Percentiles rank a stretch among this genome's conserved stretches.
Evolutionary conservation across 2,329 filamentous ascomycete genomes (phyloP).

Genomic region (Xylariaceae sp.): DNA sequence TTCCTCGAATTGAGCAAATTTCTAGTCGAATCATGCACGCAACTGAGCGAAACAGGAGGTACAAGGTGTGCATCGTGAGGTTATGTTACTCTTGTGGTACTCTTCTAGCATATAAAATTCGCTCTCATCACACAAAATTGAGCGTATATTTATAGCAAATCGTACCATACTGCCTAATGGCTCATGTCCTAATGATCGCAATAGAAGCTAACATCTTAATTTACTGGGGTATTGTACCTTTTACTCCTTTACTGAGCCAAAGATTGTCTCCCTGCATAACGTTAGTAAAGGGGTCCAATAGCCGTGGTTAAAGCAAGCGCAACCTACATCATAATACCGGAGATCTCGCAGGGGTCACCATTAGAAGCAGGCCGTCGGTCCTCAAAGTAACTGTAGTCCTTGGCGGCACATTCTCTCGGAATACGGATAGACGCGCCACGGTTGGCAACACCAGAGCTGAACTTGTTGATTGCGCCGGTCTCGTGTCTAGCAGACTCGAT

Average conservation of each 20-base stretch:
- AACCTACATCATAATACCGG: constrained; percentile 72
- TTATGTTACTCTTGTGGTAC: no score
- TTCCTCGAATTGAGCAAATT: not conserved
- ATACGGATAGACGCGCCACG: constrained; percentile 94
- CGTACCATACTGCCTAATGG: constrained; percentile 21
- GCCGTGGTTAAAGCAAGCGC: not conserved
- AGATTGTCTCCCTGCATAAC: constrained; percentile 56
- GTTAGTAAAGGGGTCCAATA: constrained; percentile 10
- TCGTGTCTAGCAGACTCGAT: constrained; percentile 90
- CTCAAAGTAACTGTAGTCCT: constrained; percentile 96
- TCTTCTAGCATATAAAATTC: constrained; percentile 12
- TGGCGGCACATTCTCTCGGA: constrained; percentile 80
- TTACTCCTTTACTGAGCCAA: constrained; percentile 44
- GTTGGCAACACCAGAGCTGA: constrained; percentile 94
- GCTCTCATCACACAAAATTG: constrained; percentile 3
- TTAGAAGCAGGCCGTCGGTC: constrained; percentile 82
- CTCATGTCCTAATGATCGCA: constrained; percentile 25
- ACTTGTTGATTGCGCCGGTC: constrained; percentile 91
- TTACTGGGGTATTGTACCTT: constrained; percentile 28
- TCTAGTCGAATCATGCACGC: no score
- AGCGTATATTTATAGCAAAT: constrained; percentile 27
- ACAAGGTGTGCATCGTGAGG: no score
- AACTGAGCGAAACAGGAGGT: no score
- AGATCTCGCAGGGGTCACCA: constrained; percentile 78
- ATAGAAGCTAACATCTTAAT: constrained; percentile 17